Conservation (phyloP, 2,329 filamentous ascomycete species). For the Fusarium chlamydosporum region DNA sequence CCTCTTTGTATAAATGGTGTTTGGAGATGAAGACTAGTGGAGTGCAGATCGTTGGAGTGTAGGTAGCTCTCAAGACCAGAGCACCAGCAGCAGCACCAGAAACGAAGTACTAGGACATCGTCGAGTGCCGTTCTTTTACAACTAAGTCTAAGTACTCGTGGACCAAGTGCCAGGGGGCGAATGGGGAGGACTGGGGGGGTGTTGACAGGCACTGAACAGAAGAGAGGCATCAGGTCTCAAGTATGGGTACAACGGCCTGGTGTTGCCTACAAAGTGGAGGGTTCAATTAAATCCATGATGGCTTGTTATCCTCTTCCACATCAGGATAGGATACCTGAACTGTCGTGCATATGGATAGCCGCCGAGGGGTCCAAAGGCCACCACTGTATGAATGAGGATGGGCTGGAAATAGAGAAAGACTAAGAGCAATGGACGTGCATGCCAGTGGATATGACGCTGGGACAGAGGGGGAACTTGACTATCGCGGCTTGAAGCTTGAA, state of each 20-base stretch:
- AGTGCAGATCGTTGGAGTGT: slow-evolving; percentile 48
- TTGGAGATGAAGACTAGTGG: slow-evolving; percentile 49
- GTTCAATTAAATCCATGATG: slow-evolving; percentile 14
- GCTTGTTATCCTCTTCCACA: slow-evolving; percentile 27
- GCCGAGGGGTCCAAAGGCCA: slow-evolving; percentile 44
- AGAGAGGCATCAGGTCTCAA: slow-evolving; percentile 38
- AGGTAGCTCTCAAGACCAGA: slow-evolving; percentile 29
- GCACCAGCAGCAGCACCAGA: background rate
- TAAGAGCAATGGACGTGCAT: slow-evolving; percentile 41
- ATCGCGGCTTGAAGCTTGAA: slow-evolving; percentile 28
- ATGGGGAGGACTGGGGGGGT: slow-evolving; percentile 31
- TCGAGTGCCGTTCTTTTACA: slow-evolving; percentile 44
- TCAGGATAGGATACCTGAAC: slow-evolving; percentile 43
- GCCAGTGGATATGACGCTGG: slow-evolving; percentile 44
- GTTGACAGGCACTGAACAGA: slow-evolving; percentile 24
- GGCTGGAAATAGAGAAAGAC: slow-evolving; percentile 40
- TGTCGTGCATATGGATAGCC: slow-evolving; percentile 54
- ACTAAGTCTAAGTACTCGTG: slow-evolving; percentile 38
- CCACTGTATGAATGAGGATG: slow-evolving; percentile 27
- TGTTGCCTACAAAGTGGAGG: slow-evolving; percentile 42
- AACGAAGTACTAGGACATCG: slow-evolving; percentile 42
- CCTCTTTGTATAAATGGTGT: slow-evolving; percentile 51
- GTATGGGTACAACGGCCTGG: slow-evolving; percentile 34
- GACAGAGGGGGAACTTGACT: slow-evolving; percentile 28
- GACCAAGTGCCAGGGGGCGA: slow-evolving; percentile 34